Base-by-base conservation (phyloP, 2,329 filamentous ascomycete genomes). In the Coleophoma cylindrospora region DNA sequence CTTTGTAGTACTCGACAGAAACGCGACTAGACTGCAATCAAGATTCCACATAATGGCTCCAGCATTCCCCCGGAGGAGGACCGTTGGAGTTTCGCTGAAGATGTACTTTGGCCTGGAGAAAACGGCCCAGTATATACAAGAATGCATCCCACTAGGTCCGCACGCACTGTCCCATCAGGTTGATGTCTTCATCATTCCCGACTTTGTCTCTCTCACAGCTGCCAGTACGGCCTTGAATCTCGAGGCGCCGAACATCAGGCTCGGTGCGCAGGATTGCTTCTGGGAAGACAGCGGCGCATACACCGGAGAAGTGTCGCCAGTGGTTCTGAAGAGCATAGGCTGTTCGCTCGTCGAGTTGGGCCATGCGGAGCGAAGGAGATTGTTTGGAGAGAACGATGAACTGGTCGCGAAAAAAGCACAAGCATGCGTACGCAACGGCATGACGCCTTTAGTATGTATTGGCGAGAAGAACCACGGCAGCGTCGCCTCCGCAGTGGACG, bases 401-500 rank as follows among this genome's bases (percentile, higher is more conserved):
- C 70, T 75, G 40, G 80, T 86, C 0, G 83, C 82, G 0, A 76
- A 71, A 53, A 94, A 94, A 69, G 87, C 87, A 0, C 76, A 75
- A 0, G 88, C 87, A 0, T 81, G 81, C 1, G 81, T 78, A 14
- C 70, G 80, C 4, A 84, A 90, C 61, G 83, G 83, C 6, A 80
- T 95, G 73, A 72, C 87, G 1, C 89, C 90, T 3, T 74, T 95
- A 1, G 80, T 95, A 1, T 95, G 90, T 68, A 81, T 95, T 17
- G 89, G 90, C 11, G 90, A 95, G 73, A 72, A 77, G 60, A 80
- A 72, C 1, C 41, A 57, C 19, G 69, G 65, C 10, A 70, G 74
- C 1, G 75, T 86, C 0, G 75, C 74, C 0, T 64, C 73, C 1
- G 87, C 88, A 0, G 76, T 89, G 2, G 67, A 73, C 13, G 85